Evolutionary conservation across 2,329 filamentous ascomycete genomes (phyloP).

Genomic region (Akanthomyces lecanii): DNA sequence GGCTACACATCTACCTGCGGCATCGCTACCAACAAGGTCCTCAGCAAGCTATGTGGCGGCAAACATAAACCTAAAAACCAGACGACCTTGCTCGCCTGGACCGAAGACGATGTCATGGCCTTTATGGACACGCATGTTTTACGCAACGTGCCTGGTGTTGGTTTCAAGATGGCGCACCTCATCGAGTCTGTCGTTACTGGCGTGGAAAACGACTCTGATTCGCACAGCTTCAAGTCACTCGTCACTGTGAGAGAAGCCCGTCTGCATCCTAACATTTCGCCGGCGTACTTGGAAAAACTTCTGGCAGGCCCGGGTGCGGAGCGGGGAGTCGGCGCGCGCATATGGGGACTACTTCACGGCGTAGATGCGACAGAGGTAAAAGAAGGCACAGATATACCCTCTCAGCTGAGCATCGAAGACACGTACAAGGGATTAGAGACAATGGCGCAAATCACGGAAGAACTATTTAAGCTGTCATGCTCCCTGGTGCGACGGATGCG

Average conservation of each 20-base stretch:
- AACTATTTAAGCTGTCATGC: constrained; percentile 63
- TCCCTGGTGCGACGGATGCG: constrained; percentile 77
- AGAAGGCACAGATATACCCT: constrained; percentile 65
- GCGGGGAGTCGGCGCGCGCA: constrained; percentile 64
- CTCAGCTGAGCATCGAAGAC: constrained; percentile 92
- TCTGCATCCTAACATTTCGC: constrained; percentile 56
- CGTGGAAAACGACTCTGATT: constrained; percentile 29
- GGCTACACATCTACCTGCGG: constrained; percentile 87
- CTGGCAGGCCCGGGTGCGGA: constrained; percentile 67
- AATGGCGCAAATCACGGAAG: constrained; percentile 58
- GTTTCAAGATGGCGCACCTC: constrained; percentile 57
- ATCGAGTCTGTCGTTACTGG: constrained; percentile 52
- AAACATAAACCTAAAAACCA: constrained; percentile 84
- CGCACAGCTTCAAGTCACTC: constrained; percentile 35
- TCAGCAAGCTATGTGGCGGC: constrained; percentile 80
- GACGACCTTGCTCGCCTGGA: constrained; percentile 72
- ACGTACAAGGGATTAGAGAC: constrained; percentile 73
- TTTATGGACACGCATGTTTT: constrained; percentile 78
- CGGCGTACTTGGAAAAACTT: constrained; percentile 62
- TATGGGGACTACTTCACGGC: constrained; percentile 79
- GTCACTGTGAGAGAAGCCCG: constrained; percentile 66
- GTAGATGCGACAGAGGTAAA: constrained; percentile 72
- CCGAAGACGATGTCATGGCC: constrained; percentile 47
- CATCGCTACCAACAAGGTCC: constrained; percentile 79
- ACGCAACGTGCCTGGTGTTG: constrained; percentile 79